Conservation (phyloP, 1,284 basidiomycete species). For the Porodaedalea pini region DNA sequence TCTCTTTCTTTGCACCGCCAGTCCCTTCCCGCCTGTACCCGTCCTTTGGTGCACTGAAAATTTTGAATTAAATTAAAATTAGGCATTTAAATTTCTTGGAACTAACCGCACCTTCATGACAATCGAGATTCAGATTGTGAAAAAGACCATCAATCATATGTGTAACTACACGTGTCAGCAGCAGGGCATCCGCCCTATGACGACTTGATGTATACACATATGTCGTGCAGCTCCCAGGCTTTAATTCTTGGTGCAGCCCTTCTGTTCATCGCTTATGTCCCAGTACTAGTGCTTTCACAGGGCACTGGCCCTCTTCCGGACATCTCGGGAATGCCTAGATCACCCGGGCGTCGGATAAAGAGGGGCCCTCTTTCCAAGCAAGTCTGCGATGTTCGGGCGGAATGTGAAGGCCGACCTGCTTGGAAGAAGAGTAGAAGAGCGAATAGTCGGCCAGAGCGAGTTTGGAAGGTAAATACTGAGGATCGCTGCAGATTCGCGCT, state of each 20-base stretch:
- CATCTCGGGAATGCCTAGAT: slow-evolving; percentile 3
- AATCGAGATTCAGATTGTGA: not conserved
- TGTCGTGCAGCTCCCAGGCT: not conserved
- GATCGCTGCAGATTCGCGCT: not conserved
- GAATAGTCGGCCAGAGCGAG: slow-evolving; percentile 1
- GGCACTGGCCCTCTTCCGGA: not conserved
- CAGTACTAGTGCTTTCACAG: not conserved
- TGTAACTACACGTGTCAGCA: slow-evolving; percentile 14
- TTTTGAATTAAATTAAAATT: slow-evolving; percentile 12
- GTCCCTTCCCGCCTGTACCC: not conserved
- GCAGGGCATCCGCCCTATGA: slow-evolving; percentile 8
- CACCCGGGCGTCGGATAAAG: slow-evolving; percentile 5
- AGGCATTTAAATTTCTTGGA: slow-evolving; percentile 5
- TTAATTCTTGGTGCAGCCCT: not conserved
- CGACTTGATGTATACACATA: slow-evolving; percentile 1
- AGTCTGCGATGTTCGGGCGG: slow-evolving; percentile 3
- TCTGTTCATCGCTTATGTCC: not conserved
- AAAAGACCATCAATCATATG: slow-evolving; percentile 5
- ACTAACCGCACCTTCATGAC: not conserved
- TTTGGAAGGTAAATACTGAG: not conserved
- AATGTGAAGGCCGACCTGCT: not conserved
- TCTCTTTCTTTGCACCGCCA: slow-evolving; percentile 8
- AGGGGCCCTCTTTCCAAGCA: slow-evolving; percentile 3
- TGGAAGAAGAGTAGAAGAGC: slow-evolving; percentile 3
- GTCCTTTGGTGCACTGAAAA: not conserved